Conservation (phyloP, 495 filamentous ascomycete species). For the Halenospora varia region DNA sequence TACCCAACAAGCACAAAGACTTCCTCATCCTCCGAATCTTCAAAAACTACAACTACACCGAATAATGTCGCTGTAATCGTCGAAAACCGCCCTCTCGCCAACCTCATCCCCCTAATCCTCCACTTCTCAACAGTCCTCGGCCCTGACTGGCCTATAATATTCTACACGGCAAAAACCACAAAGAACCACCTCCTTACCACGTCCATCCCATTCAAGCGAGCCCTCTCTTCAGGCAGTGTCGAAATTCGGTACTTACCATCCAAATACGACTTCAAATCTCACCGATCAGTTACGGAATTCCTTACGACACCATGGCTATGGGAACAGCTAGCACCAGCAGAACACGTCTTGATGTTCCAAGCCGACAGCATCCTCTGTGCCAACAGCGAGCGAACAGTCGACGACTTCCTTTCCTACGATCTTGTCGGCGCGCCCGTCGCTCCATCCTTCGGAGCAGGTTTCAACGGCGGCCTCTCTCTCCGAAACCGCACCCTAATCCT, state of each 20-base stretch:
- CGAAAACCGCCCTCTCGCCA: slow-evolving; percentile 12
- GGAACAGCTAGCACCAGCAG: slow-evolving; percentile 11
- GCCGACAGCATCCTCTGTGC: slow-evolving; percentile 16
- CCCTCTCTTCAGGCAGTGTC: not conserved
- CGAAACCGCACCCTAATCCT: slow-evolving; percentile 6
- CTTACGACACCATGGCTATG: slow-evolving; percentile 12
- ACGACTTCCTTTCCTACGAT: slow-evolving; percentile 18
- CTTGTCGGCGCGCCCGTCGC: slow-evolving; percentile 14
- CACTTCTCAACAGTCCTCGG: slow-evolving; percentile 28
- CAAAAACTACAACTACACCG: too few relatives aligned
- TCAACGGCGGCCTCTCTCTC: slow-evolving; percentile 13
- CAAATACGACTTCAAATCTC: not conserved
- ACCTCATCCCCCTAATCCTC: slow-evolving; percentile 22
- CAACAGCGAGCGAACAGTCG: not conserved
- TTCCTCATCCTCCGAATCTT: too few relatives aligned
- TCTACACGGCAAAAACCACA: slow-evolving; percentile 16
- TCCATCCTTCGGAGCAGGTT: not conserved
- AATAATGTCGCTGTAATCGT: slow-evolving; percentile 24
- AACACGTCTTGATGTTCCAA: slow-evolving; percentile 14
- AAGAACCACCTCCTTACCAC: too few relatives aligned
- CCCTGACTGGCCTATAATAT: slow-evolving; percentile 21
- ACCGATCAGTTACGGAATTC: not conserved
- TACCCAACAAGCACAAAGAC: too few relatives aligned
- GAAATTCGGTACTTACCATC: slow-evolving; percentile 1
- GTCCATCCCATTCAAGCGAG: slow-evolving; percentile 2